Conservation (phyloP, 1,284 basidiomycete species). For the Puccinia triticina region DNA sequence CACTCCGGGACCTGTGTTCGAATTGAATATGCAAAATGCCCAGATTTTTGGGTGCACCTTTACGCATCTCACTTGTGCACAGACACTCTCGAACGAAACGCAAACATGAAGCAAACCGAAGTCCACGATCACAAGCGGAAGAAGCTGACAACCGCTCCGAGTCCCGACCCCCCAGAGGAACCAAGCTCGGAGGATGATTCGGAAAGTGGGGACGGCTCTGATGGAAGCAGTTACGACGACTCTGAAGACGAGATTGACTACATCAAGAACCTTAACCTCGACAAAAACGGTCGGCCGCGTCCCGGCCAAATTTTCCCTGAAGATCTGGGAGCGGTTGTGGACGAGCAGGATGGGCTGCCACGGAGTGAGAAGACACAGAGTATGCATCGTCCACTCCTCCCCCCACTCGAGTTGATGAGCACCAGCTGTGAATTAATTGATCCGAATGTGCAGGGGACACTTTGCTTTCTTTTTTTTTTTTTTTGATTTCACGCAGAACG, state of each 20-base stretch:
- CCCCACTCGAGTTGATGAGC: not conserved
- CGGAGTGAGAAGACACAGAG: slow-evolving; percentile 37
- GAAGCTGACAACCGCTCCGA: not conserved
- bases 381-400: not conserved
- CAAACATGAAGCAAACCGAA: not conserved
- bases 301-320: not conserved
- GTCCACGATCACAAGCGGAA: not conserved
- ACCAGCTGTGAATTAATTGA: slow-evolving; percentile 10
- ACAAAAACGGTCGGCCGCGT: slow-evolving; percentile 25
- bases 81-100: not conserved
- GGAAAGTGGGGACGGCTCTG: slow-evolving; percentile 1
- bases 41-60: not conserved
- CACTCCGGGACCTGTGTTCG: too few species aligned
- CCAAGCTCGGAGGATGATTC: slow-evolving; percentile 39
- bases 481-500: slow-evolving; percentile 39
- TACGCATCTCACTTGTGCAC: not conserved
- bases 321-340: not conserved
- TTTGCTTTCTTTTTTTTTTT: not conserved
- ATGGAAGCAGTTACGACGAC: slow-evolving; percentile 22
- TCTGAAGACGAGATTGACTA: slow-evolving; percentile 22
- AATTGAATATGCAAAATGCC: slow-evolving; percentile 23
- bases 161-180: not conserved
- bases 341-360: not conserved
- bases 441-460: not conserved
- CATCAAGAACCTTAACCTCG: slow-evolving; percentile 34